Evolutionary conservation across 768 basidiomycete species (phyloP), one percentile per base, ranked within the genome.

Genomic region (Pleurotus ostreatus): DNA sequence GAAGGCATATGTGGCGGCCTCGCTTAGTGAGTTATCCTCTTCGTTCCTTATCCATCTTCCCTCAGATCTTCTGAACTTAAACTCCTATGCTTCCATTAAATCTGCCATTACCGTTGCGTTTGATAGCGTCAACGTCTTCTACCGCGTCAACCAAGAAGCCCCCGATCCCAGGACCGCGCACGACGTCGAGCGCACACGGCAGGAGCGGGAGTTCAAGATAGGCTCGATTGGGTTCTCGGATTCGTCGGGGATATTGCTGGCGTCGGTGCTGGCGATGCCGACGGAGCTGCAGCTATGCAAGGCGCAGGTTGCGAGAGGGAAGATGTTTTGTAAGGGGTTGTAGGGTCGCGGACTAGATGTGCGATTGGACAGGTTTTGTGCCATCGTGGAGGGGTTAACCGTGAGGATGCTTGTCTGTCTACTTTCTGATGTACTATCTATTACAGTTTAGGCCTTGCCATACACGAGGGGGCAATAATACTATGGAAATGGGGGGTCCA

Each of bases 1-100:
- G 96, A 99, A 68, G 96, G 96, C 2, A 77, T 97, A 44, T 96
- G 93, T 60, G 96, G 96, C 26, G 96, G 96, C 4, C 77, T 89
- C 9, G 93, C 92, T 13, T 98, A 97, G 92, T 92, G 63, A 67
- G 89, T 77, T 43, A 11, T 34, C 11, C 11, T 34, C 30, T 11
- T 34, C 30, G 8, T 9, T 34, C 30, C 8, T 9, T 4, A 25
- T 25, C 23, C 23, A 25, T 5, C 23, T 25, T 25, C 23, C 23
- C 1, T 25, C 23, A 25, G 23, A 25, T 5, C 23, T 25, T 25
- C 23, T 25, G 23, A 52, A 37, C 5, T 30, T 30, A 16, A 34
- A 34, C 30, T 20, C 46, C 47, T 49, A 22, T 55, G 41, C 23
- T 16, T 49, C 2, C 55, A 45, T 16, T 56, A 13, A 52, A 8